phyloP scores from a whole-genome alignment of 495 filamentous ascomycete species.

The Neurospora tetrasperma region DNA sequence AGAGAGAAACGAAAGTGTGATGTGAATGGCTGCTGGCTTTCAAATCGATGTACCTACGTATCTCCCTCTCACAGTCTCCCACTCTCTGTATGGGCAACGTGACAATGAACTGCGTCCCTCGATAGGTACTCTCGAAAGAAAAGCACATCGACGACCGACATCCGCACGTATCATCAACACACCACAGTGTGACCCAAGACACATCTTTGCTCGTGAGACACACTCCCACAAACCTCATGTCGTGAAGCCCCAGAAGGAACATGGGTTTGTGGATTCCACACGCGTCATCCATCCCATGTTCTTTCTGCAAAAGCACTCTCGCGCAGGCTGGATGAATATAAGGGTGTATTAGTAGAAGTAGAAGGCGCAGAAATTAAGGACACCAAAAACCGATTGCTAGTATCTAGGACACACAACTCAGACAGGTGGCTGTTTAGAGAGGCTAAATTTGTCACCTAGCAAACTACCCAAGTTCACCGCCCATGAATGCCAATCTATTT shows the following conservation, averaged over 20 bases:
- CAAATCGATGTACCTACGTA: background rate
- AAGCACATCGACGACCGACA: background rate
- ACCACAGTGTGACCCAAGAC: background rate
- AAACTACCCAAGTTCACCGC: background rate
- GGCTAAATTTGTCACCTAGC: background rate
- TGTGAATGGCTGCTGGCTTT: background rate
- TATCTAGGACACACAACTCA: background rate
- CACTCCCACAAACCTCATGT: background rate
- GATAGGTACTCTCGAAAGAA: background rate
- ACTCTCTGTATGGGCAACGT: background rate
- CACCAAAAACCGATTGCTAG: background rate
- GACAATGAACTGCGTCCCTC: background rate
- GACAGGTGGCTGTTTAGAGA: background rate
- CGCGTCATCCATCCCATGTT: background rate
- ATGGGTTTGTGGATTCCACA: background rate
- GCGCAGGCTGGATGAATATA: background rate
- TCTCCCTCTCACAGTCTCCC: background rate
- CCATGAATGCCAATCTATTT: background rate
- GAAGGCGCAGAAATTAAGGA: background rate
- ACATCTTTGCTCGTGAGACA: background rate
- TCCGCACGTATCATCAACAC: background rate
- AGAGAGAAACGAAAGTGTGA: background rate
- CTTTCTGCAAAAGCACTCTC: background rate
- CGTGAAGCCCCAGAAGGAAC: background rate
- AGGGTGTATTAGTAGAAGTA: background rate